A percentile compares a stretch with the other conserved stretches of the same genome.
phyloP scores from a whole-genome alignment of 768 basidiomycete genomes.

The Hemileccinum impolitum region DNA sequence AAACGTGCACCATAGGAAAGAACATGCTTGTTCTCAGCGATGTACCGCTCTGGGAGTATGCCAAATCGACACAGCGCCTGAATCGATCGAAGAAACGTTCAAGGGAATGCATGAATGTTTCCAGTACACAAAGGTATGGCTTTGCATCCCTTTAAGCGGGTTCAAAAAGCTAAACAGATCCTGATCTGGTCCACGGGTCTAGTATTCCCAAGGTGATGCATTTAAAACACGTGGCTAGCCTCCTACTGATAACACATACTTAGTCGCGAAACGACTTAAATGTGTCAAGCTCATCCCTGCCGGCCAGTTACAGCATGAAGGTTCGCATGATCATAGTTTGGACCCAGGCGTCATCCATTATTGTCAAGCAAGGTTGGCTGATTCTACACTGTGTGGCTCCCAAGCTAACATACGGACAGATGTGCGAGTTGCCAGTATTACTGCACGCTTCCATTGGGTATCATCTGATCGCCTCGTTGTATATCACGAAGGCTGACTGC shows the following conservation, averaged over 20 bases:
- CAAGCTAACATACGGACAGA: slow-evolving; percentile 25
- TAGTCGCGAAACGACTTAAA: slow-evolving; percentile 49
- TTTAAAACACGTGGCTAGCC: neutral
- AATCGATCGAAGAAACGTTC: slow-evolving; percentile 59
- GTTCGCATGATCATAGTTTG: slow-evolving; percentile 45
- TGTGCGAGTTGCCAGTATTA: slow-evolving; percentile 56
- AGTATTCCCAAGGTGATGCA: slow-evolving; percentile 53
- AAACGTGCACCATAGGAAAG: slow-evolving; percentile 27
- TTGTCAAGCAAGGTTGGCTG: slow-evolving; percentile 44
- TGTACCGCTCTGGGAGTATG: slow-evolving; percentile 52
- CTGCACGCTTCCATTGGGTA: slow-evolving; percentile 53
- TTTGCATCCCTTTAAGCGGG: neutral
- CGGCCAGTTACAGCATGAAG: slow-evolving; percentile 40
- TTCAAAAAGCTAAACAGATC: neutral
- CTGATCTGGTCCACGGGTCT: neutral
- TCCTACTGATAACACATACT: neutral
- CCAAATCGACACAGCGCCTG: slow-evolving; percentile 53
- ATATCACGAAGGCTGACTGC: neutral
- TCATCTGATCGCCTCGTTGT: neutral
- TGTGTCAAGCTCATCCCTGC: slow-evolving; percentile 48
- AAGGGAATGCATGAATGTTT: slow-evolving; percentile 57
- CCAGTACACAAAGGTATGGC: slow-evolving; percentile 56
- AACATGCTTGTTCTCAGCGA: slow-evolving; percentile 44
- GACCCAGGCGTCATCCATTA: slow-evolving; percentile 46
- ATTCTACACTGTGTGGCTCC: neutral